Evolutionary conservation across 441 rosid species (phyloP).

Genomic region (Aleurites moluccanus): DNA sequence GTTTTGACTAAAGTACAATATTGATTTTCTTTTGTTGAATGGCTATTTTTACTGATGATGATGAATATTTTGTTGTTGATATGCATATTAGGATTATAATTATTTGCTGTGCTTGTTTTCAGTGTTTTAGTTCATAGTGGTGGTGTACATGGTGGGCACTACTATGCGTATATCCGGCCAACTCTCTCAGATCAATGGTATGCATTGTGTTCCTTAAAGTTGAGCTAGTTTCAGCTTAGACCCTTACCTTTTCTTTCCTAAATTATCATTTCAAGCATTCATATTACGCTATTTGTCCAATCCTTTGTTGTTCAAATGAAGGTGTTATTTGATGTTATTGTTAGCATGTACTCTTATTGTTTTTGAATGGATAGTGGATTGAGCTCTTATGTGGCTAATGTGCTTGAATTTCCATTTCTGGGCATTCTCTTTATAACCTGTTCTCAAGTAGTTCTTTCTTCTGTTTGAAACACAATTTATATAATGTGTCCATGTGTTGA

Average conservation of each 20-base stretch:
- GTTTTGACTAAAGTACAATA: background rate
- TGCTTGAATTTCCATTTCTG: background rate
- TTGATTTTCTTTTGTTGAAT: background rate
- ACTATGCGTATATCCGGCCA: slow-evolving; percentile 88
- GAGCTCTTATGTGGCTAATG: background rate
- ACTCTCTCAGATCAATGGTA: slow-evolving; percentile 89
- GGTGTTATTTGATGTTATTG: background rate
- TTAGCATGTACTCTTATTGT: background rate
- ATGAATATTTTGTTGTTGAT: background rate
- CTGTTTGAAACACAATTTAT: background rate
- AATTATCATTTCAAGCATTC: background rate
- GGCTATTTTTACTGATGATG: background rate
- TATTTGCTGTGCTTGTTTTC: slow-evolving; percentile 21
- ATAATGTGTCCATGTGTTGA: background rate
- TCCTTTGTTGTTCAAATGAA: background rate
- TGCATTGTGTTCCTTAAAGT: background rate
- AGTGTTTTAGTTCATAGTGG: slow-evolving; percentile 95
- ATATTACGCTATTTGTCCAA: background rate
- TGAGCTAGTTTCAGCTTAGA: background rate
- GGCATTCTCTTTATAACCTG: background rate
- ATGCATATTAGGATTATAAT: background rate
- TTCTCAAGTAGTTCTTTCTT: background rate
- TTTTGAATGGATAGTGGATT: background rate
- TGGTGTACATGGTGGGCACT: slow-evolving; percentile 93
- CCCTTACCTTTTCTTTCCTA: background rate